Evolutionary conservation across 2,329 filamentous ascomycete species (phyloP).

Genomic region (Tolypocladium tundrense): DNA sequence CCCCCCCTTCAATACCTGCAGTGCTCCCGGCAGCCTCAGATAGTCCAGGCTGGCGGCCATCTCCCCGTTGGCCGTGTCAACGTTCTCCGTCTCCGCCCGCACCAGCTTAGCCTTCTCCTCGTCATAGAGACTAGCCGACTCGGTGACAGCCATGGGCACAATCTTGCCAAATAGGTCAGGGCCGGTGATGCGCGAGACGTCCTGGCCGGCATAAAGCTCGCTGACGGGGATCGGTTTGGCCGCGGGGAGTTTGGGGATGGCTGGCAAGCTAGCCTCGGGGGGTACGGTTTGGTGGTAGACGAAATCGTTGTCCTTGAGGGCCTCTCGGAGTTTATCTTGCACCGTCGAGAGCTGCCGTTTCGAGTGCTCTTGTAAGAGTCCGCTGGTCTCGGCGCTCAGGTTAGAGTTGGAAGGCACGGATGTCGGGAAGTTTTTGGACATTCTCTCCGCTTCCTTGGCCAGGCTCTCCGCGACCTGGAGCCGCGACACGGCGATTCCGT

Average conservation of each 20-base stretch:
- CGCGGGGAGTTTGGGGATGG: constrained; percentile 83
- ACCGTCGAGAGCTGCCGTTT: constrained; percentile 74
- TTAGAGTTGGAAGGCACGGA: constrained; percentile 75
- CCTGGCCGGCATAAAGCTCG: constrained; percentile 92
- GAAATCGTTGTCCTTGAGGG: constrained; percentile 91
- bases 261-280: constrained; percentile 67
- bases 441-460: constrained; percentile 66
- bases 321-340: constrained; percentile 66
- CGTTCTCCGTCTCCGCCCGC: constrained; percentile 84
- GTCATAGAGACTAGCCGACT: constrained; percentile 93
- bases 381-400: constrained; percentile 67
- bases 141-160: constrained; percentile 88
- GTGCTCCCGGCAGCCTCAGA: constrained; percentile 74
- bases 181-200: constrained; percentile 93
- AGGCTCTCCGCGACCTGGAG: constrained; percentile 71
- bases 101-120: constrained; percentile 97
- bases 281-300: constrained; percentile 95
- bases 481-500: constrained; percentile 75
- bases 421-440: constrained; percentile 70
- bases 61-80: constrained; percentile 86
- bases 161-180: constrained; percentile 97
- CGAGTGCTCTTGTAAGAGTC: constrained; percentile 65
- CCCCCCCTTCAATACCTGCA: constrained; percentile 87
- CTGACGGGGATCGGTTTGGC: constrained; percentile 96
- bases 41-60: constrained; percentile 95